Evolutionary conservation across 352 stramenopile genomes (phyloP).

Genomic region (Phytopythium aichiense): DNA sequence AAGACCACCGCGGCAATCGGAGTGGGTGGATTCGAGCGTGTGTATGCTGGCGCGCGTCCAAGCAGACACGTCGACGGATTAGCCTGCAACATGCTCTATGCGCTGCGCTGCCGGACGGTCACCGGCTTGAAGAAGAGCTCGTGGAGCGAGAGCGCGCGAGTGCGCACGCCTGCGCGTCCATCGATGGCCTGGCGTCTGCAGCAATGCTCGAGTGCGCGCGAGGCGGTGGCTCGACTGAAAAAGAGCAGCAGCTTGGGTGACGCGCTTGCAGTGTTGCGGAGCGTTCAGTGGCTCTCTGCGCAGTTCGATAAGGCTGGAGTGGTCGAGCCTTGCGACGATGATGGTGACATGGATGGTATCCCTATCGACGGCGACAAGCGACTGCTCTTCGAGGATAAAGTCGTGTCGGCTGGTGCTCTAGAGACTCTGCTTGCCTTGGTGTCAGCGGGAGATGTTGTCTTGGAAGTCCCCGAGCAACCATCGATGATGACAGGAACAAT

Average conservation of each 20-base stretch:
- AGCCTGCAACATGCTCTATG: slow-evolving; percentile 34
- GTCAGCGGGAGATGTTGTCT: slow-evolving; percentile 12
- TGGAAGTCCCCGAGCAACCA: not conserved
- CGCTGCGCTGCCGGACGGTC: slow-evolving; percentile 40
- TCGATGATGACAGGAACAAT: slow-evolving; percentile 9
- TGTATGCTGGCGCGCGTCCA: slow-evolving; percentile 30
- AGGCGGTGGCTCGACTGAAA: slow-evolving; percentile 39
- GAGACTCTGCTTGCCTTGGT: slow-evolving; percentile 20
- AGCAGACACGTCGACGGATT: slow-evolving; percentile 34
- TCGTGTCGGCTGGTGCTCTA: slow-evolving; percentile 22
- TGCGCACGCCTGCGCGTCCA: slow-evolving; percentile 44
- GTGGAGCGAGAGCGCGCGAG: slow-evolving; percentile 45
- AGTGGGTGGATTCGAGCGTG: slow-evolving; percentile 30
- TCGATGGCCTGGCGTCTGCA: slow-evolving; percentile 54
- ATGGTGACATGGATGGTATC: slow-evolving; percentile 4
- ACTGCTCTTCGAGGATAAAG: slow-evolving; percentile 24
- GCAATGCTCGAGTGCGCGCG: slow-evolving; percentile 39
- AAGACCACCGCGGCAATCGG: not conserved
- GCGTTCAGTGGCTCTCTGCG: slow-evolving; percentile 49
- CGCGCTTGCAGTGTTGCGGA: slow-evolving; percentile 21
- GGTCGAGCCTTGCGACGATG: slow-evolving; percentile 14
- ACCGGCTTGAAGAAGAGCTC: slow-evolving; percentile 47
- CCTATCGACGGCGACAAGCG: slow-evolving; percentile 12
- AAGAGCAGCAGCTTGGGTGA: slow-evolving; percentile 18
- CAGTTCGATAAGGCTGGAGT: slow-evolving; percentile 30